These are phyloP conservation scores for Telfairia occidentalis DNA, from an alignment of 331 rosid genomes.

Conservation along the genomic window DNA sequence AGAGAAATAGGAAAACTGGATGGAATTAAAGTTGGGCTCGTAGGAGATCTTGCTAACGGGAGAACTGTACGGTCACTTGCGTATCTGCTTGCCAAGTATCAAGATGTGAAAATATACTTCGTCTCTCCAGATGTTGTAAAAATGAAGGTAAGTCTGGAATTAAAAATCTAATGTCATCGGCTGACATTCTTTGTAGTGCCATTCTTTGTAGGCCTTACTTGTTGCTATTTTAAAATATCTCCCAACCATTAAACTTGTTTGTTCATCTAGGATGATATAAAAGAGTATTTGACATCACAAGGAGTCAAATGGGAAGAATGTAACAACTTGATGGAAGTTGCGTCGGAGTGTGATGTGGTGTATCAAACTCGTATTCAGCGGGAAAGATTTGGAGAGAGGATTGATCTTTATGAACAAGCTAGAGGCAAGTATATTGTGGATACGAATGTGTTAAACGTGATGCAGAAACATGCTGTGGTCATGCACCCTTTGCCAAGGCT, in stretches of 20 bases:
- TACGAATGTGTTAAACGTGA: slow-evolving; percentile 40
- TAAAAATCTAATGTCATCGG: not conserved
- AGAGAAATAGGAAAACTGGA: slow-evolving; percentile 73
- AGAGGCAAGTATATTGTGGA: slow-evolving; percentile 79
- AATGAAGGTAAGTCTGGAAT: slow-evolving; percentile 56
- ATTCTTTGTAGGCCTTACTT: not conserved
- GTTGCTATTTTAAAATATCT: not conserved
- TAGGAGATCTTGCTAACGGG: slow-evolving; percentile 87
- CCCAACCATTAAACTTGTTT: not conserved
- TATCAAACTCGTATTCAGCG: slow-evolving; percentile 91
- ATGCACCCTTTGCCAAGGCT: slow-evolving; percentile 89
- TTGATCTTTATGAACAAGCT: slow-evolving; percentile 63
- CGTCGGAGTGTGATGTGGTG: slow-evolving; percentile 67
- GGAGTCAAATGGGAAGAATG: slow-evolving; percentile 80
- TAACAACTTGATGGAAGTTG: slow-evolving; percentile 68
- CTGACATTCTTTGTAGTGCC: not conserved
- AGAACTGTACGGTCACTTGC: slow-evolving; percentile 87
- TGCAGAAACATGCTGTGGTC: slow-evolving; percentile 73
- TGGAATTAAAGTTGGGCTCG: slow-evolving; percentile 68
- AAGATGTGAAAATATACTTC: slow-evolving; percentile 56
- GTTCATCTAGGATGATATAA: slow-evolving; percentile 62
- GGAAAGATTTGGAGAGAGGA: slow-evolving; percentile 71
- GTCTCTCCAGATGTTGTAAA: slow-evolving; percentile 77
- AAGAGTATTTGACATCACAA: slow-evolving; percentile 52
- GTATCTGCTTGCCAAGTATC: slow-evolving; percentile 68